Evolutionary conservation across 306 rosid genomes (phyloP).

Genomic region (Casuarina glauca): DNA sequence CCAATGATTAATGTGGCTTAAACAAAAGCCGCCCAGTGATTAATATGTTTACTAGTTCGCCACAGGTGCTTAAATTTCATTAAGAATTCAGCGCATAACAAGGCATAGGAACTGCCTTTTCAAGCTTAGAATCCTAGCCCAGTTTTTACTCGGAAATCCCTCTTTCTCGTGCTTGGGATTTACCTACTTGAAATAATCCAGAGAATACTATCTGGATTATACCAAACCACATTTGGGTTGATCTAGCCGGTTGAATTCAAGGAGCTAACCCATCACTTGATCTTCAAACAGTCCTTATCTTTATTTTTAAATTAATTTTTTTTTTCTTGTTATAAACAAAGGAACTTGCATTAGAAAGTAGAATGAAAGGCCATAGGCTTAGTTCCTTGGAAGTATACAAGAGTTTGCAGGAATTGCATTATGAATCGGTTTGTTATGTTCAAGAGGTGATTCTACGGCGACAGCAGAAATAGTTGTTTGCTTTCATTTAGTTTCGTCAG

Average conservation of each 20-base stretch:
- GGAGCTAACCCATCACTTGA: not conserved
- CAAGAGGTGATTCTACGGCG: not conserved
- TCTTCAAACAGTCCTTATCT: conserved; percentile 4
- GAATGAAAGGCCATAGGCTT: not conserved
- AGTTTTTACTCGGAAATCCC: not conserved
- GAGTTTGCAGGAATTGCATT: not conserved
- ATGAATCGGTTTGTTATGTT: not conserved
- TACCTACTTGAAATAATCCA: not conserved
- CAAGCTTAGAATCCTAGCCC: not conserved
- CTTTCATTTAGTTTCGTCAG: not conserved
- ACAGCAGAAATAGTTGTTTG: not conserved
- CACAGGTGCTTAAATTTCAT: not conserved
- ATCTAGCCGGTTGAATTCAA: not conserved
- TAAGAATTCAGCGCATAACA: not conserved
- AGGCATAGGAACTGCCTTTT: not conserved
- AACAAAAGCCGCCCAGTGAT: not conserved
- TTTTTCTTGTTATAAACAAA: not conserved
- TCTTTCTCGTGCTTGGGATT: not conserved
- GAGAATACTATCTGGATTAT: not conserved
- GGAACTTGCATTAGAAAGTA: not conserved
- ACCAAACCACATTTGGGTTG: not conserved
- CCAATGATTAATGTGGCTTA: not conserved
- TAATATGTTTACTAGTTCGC: not conserved
- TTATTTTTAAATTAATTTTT: not conserved
- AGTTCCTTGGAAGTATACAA: not conserved